Conservation (phyloP, 1,284 basidiomycete species). For the Rhodofomes roseus region DNA sequence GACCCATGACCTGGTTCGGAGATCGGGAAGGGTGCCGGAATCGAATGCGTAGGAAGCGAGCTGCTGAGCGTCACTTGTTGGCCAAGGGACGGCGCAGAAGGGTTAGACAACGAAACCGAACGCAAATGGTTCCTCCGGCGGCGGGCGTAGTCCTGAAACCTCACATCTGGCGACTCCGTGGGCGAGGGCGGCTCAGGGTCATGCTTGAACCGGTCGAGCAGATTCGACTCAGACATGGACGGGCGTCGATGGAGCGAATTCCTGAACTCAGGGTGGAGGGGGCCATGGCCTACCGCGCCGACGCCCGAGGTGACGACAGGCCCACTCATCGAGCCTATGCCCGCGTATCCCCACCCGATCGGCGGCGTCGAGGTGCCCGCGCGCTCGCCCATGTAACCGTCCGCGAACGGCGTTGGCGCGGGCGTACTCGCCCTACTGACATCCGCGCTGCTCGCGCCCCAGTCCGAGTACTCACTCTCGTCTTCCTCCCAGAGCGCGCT, state of each 20-base stretch:
- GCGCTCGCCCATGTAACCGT: not conserved
- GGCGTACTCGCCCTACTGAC: slow-evolving; percentile 26
- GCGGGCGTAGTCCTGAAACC: slow-evolving; percentile 22
- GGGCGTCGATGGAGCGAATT: not conserved
- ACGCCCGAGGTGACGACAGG: slow-evolving; percentile 1
- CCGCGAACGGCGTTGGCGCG: slow-evolving; percentile 9
- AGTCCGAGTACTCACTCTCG: slow-evolving; percentile 27
- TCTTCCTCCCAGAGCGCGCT: slow-evolving; percentile 43
- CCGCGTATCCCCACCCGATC: slow-evolving; percentile 6
- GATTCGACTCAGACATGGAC: slow-evolving; percentile 8
- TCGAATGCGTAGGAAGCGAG: slow-evolving; percentile 28
- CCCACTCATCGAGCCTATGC: not conserved
- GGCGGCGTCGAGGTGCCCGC: not conserved
- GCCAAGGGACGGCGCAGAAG: slow-evolving; percentile 9
- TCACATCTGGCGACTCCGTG: slow-evolving; percentile 22
- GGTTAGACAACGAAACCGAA: not conserved
- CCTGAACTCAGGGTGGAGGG: not conserved
- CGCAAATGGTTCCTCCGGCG: slow-evolving; percentile 12
- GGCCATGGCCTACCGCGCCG: not conserved
- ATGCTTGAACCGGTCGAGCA: slow-evolving; percentile 10
- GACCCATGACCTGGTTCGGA: slow-evolving; percentile 12
- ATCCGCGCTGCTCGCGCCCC: slow-evolving; percentile 18
- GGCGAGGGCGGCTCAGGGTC: slow-evolving; percentile 14
- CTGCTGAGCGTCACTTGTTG: slow-evolving; percentile 10
- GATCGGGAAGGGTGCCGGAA: slow-evolving; percentile 26